These are phyloP conservation scores for Aquilaria yunnanensis DNA, from an alignment of 345 rosid species.

Conservation along the genomic window DNA sequence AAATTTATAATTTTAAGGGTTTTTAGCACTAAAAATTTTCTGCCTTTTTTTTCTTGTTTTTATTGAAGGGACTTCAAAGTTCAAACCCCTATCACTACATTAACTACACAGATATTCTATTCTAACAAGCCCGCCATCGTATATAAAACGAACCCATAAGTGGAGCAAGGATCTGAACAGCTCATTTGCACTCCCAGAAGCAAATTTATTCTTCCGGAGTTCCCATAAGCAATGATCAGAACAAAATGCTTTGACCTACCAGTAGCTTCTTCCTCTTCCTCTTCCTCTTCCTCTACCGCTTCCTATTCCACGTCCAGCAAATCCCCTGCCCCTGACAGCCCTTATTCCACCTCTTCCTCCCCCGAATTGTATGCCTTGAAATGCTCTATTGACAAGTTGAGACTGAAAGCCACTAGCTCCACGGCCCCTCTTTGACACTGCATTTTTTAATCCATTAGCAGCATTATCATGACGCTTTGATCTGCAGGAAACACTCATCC, in stretches of 20 bases:
- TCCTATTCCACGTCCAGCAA: slow-evolving; percentile 63
- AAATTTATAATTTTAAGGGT: no score
- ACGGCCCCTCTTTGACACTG: slow-evolving; percentile 66
- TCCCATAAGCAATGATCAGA: no score
- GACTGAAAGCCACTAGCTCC: slow-evolving; percentile 56
- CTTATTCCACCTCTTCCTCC: slow-evolving; percentile 65
- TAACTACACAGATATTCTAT: no score
- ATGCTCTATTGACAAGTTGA: slow-evolving; percentile 86
- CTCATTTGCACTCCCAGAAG: no score
- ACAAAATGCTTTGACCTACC: slow-evolving; percentile 21
- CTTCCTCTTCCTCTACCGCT: slow-evolving; percentile 8
- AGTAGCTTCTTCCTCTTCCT: slow-evolving; percentile 13
- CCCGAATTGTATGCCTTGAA: slow-evolving; percentile 78
- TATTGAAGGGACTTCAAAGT: no score
- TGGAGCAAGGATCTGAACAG: no score
- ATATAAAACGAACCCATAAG: no score
- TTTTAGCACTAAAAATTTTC: no score
- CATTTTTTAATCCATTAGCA: slow-evolving; percentile 46
- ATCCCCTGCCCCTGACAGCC: slow-evolving; percentile 41
- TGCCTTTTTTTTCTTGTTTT: no score
- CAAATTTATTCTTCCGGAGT: no score
- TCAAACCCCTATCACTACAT: no score
- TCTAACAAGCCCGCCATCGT: no score
- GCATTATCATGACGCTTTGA: slow-evolving; percentile 67
- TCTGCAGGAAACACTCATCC: slow-evolving; percentile 26